Conservation (phyloP, 805 yeast species). For the Debaryomyces hansenii region DNA sequence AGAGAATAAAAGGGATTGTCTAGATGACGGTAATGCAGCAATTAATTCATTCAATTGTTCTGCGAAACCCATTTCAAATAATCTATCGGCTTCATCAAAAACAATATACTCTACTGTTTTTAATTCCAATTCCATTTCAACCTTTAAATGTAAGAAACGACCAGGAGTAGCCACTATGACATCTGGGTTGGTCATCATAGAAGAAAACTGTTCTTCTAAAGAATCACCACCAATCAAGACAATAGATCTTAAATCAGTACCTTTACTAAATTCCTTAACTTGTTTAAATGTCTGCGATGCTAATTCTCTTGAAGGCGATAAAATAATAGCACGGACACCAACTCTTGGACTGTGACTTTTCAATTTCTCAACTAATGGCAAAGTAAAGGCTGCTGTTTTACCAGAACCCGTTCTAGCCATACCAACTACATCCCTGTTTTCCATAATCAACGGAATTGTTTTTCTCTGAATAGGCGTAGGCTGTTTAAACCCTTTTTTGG, state of each 20-base stretch:
- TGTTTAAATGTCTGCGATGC: constrained; percentile 91
- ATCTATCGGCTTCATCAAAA: constrained; percentile 96
- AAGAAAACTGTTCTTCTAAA: constrained; percentile 91
- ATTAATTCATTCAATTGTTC: constrained; percentile 89
- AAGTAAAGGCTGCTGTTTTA: constrained; percentile 93
- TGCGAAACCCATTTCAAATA: constrained; percentile 94
- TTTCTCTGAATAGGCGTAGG: constrained; percentile 99
- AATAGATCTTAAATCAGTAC: constrained; percentile 78
- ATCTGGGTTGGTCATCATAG: constrained; percentile 94
- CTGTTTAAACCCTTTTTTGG: constrained; percentile 83
- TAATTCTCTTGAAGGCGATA: constrained; percentile 95
- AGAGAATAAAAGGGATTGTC: constrained; percentile 89
- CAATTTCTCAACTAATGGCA: constrained; percentile 86
- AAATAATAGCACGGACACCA: constrained; percentile 84
- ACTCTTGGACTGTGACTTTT: constrained; percentile 82
- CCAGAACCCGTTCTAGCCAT: constrained; percentile 99
- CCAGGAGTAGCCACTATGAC: constrained; percentile 97
- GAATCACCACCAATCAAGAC: constrained; percentile 97
- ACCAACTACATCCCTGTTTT: constrained; percentile 92
- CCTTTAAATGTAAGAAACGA: constrained; percentile 90
- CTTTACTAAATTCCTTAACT: constrained; percentile 81
- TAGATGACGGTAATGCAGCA: constrained; percentile 73
- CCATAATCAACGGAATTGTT: constrained; percentile 86
- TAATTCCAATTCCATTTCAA: constrained; percentile 90
- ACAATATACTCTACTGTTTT: constrained; percentile 84